phyloP scores from a whole-genome alignment of 208 protist genomes.

The Leishmania arabica region DNA sequence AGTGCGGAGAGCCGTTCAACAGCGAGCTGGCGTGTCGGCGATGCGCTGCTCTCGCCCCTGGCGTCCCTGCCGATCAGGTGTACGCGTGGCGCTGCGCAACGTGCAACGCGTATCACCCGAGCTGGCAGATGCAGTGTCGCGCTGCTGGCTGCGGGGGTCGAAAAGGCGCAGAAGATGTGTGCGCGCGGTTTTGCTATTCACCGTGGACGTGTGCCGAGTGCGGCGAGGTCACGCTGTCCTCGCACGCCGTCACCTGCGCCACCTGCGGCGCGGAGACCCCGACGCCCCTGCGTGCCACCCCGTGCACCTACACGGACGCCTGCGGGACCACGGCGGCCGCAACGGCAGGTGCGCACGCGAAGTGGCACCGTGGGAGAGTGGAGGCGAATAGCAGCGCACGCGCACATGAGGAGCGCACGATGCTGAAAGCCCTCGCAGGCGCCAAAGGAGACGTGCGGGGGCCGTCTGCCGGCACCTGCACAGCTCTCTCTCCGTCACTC shows the following conservation, averaged over 20 bases:
- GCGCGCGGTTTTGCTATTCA: slow-evolving; percentile 30
- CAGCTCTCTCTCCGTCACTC: neutral
- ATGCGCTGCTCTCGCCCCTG: slow-evolving; percentile 47
- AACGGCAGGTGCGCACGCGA: neutral
- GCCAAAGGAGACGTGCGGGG: neutral
- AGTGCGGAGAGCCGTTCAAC: slow-evolving; percentile 34
- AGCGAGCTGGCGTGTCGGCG: slow-evolving; percentile 35
- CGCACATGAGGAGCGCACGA: neutral
- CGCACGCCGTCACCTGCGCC: slow-evolving; percentile 35
- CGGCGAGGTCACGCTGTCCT: slow-evolving; percentile 37
- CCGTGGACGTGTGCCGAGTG: slow-evolving; percentile 60
- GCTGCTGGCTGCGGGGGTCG: slow-evolving; percentile 42
- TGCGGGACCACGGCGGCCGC: neutral
- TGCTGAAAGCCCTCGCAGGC: neutral
- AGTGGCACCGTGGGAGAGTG: neutral
- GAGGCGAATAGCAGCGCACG: neutral
- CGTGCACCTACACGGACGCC: neutral
- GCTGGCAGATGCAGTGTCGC: slow-evolving; percentile 42
- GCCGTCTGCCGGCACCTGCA: neutral
- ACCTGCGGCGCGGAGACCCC: slow-evolving; percentile 32
- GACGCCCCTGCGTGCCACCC: neutral
- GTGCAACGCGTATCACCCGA: slow-evolving; percentile 33
- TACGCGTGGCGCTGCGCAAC: slow-evolving; percentile 54
- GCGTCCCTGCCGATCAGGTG: slow-evolving; percentile 31
- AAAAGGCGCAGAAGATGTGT: neutral